These are phyloP conservation scores for Teunomyces funiuensis DNA, from an alignment of 805 yeast species.

Conservation along the genomic window DNA sequence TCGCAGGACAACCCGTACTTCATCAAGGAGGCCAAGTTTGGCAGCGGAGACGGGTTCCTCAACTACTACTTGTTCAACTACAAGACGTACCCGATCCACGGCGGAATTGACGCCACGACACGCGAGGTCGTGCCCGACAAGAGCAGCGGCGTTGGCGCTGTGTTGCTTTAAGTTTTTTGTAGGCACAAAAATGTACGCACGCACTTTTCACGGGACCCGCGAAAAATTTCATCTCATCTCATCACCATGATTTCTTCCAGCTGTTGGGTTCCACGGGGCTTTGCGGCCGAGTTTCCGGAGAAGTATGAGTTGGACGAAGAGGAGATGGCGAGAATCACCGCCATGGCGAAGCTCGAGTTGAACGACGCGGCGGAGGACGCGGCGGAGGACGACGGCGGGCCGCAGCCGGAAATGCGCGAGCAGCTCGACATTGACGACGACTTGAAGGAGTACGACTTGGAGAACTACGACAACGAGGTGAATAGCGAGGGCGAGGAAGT, in stretches of 20 bases:
- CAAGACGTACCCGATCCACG: conserved; percentile 73
- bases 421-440: conserved; percentile 77
- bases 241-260: conserved; percentile 80
- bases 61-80: conserved; percentile 92
- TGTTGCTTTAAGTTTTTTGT: conserved; percentile 54
- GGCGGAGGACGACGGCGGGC: conserved; percentile 34
- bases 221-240: conserved; percentile 3
- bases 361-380: conserved; percentile 63
- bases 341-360: conserved; percentile 80
- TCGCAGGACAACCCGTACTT: conserved; percentile 87
- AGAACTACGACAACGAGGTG: conserved; percentile 74
- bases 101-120: conserved; percentile 66
- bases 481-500: conserved; percentile 59
- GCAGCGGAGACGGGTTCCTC: conserved; percentile 89
- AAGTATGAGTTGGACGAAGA: conserved; percentile 85
- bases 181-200: background rate
- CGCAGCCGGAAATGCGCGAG: conserved; percentile 37
- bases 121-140: conserved; percentile 52
- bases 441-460: conserved; percentile 83
- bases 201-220: too few species aligned
- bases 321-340: conserved; percentile 87
- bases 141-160: conserved; percentile 87
- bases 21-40: conserved; percentile 80
- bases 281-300: conserved; percentile 88
- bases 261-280: conserved; percentile 95